Conservation (phyloP, 2,329 filamentous ascomycete genomes). For the Epichloe sibirici region DNA sequence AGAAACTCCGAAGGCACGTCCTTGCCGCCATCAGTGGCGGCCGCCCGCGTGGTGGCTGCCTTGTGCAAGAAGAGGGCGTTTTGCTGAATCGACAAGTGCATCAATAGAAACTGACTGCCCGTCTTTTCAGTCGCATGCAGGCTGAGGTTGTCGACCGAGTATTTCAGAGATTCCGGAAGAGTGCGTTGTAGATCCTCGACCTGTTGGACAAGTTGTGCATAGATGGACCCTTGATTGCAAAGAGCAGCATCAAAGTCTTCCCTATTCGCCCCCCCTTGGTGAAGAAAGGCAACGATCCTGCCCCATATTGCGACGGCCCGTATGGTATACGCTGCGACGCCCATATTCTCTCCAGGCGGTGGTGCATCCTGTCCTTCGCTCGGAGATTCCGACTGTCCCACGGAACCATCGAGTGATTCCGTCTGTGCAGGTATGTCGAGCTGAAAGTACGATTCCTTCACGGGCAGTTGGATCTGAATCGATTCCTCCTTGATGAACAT, state of each 20-base stretch:
- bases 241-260: slow-evolving; percentile 54
- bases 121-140: slow-evolving; percentile 74
- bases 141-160: slow-evolving; percentile 70
- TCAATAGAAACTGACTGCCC: slow-evolving; percentile 82
- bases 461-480: slow-evolving; percentile 77
- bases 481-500: slow-evolving; percentile 85
- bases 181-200: slow-evolving; percentile 56
- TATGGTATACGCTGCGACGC: slow-evolving; percentile 82
- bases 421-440: slow-evolving; percentile 84
- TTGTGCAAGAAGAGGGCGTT: slow-evolving; percentile 83
- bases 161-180: slow-evolving; percentile 61
- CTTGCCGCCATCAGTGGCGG: slow-evolving; percentile 49
- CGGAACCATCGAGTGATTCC: slow-evolving; percentile 64
- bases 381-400: slow-evolving; percentile 48
- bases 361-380: slow-evolving; percentile 54
- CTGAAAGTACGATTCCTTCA: slow-evolving; percentile 81
- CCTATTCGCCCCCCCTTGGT: slow-evolving; percentile 72
- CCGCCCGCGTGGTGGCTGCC: slow-evolving; percentile 65
- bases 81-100: slow-evolving; percentile 84
- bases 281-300: slow-evolving; percentile 76
- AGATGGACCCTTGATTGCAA: slow-evolving; percentile 73
- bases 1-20: slow-evolving; percentile 71
- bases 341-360: slow-evolving; percentile 75
- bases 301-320: slow-evolving; percentile 82
- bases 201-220: slow-evolving; percentile 56